phyloP scores from a whole-genome alignment of 2,329 filamentous ascomycete genomes.

The Penicillium sp. region DNA sequence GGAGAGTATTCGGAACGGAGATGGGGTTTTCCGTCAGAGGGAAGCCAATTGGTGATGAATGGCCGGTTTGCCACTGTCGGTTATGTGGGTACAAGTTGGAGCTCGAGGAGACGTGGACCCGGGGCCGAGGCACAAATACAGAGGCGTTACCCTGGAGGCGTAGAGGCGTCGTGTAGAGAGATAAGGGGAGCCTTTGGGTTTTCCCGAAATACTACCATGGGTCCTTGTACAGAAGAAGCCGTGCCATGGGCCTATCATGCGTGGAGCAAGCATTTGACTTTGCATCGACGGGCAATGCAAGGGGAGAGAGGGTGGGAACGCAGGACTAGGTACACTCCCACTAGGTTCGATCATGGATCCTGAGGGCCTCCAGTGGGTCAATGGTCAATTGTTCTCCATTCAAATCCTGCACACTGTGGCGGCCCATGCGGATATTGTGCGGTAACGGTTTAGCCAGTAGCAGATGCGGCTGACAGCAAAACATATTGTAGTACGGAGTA shows the following conservation, averaged over 20 bases:
- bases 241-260: conserved; percentile 2
- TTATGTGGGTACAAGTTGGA: conserved; percentile 4
- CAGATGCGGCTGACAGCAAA: background rate
- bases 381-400: background rate
- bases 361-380: background rate
- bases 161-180: no score
- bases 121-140: background rate
- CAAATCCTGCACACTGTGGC: background rate
- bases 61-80: conserved; percentile 17
- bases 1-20: background rate
- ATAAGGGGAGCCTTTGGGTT: background rate
- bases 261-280: conserved; percentile 1
- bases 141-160: background rate
- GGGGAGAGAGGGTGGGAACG: conserved; percentile 5
- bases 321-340: conserved; percentile 20
- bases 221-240: background rate
- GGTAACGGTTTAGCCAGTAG: background rate
- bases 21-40: background rate
- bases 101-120: conserved; percentile 1
- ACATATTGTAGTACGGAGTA: background rate
- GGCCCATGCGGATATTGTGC: background rate
- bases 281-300: conserved; percentile 10
- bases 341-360: conserved; percentile 24
- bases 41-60: background rate
- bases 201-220: conserved; percentile 1